Percentiles rank a stretch among this genome's conserved stretches.
Evolutionary conservation across 2,329 filamentous ascomycete genomes (phyloP).

Genomic region (Macrophomina phaseolina): DNA sequence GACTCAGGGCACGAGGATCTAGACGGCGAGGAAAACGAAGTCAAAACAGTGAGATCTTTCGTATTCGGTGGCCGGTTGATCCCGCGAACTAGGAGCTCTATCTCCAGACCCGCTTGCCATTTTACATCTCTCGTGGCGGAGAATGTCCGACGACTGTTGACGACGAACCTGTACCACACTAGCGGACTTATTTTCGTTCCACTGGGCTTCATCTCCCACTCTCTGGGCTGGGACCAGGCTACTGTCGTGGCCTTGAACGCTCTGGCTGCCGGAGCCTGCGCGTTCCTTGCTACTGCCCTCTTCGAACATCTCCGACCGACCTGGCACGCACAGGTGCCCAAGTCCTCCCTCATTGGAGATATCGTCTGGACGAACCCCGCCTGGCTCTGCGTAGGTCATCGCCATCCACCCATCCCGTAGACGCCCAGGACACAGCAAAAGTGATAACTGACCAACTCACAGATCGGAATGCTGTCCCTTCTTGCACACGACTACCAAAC

Average conservation of each 20-base stretch:
- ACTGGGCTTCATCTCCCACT: background rate
- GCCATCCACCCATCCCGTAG: too few relatives aligned
- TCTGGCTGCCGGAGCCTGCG: background rate
- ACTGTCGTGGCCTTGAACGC: background rate
- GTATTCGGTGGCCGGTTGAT: background rate
- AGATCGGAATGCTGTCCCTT: background rate
- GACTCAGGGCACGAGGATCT: background rate
- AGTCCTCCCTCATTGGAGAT: background rate
- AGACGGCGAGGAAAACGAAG: background rate
- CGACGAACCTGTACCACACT: background rate
- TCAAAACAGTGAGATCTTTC: background rate
- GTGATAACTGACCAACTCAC: background rate
- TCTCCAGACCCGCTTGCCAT: background rate
- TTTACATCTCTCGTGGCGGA: background rate
- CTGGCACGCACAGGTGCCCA: background rate
- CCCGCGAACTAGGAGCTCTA: background rate
- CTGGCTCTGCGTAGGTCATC: background rate
- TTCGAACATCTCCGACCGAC: background rate
- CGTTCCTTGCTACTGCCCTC: constrained; percentile 1
- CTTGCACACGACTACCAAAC: background rate
- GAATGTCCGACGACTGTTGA: too few relatives aligned
- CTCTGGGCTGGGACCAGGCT: background rate
- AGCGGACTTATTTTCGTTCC: background rate
- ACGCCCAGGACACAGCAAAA: background rate
- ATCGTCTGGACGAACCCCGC: background rate